A percentile compares a stretch with the other conserved stretches of the same genome.
These are phyloP conservation scores for Leishmania guyanensis DNA, from an alignment of 208 protist genomes.

Conservation along the genomic window DNA sequence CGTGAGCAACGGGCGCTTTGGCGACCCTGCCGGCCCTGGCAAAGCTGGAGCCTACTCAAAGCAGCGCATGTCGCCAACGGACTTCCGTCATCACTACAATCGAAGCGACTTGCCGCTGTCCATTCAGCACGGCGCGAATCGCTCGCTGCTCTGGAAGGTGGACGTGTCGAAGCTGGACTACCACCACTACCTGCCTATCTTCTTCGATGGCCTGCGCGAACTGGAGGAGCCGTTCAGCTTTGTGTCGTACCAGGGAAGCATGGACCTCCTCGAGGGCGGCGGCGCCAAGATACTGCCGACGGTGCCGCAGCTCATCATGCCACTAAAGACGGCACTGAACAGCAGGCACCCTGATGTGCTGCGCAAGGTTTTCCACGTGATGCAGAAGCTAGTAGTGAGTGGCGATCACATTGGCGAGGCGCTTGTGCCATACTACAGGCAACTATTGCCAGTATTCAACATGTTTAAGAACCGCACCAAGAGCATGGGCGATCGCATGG, in stretches of 20 bases:
- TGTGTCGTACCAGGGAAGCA: constrained; percentile 94
- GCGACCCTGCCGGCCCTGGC: constrained; percentile 73
- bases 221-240: constrained; percentile 97
- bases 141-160: constrained; percentile 97
- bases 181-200: constrained; percentile 99
- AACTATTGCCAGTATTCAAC: constrained; percentile 99
- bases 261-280: constrained; percentile 95
- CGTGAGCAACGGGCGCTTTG: constrained; percentile 73
- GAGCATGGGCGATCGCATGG: constrained; percentile 94
- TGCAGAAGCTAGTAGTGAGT: constrained; percentile 96
- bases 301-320: constrained; percentile 98
- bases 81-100: constrained; percentile 98
- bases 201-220: constrained; percentile 98
- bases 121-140: constrained; percentile 94
- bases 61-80: constrained; percentile 86
- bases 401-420: constrained; percentile 96
- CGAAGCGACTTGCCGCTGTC: constrained; percentile 97
- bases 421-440: constrained; percentile 98
- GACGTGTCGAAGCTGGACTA: constrained; percentile 98
- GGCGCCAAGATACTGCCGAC: constrained; percentile 96
- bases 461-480: constrained; percentile 96
- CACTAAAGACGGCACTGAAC: constrained; percentile 98
- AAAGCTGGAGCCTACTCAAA: constrained; percentile 67
- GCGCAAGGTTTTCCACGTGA: constrained; percentile 94
- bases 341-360: constrained; percentile 97